Evolutionary conservation across 805 yeast species (phyloP), one percentile per base, ranked within the genome.

Genomic region (Candida jianshihensis): DNA sequence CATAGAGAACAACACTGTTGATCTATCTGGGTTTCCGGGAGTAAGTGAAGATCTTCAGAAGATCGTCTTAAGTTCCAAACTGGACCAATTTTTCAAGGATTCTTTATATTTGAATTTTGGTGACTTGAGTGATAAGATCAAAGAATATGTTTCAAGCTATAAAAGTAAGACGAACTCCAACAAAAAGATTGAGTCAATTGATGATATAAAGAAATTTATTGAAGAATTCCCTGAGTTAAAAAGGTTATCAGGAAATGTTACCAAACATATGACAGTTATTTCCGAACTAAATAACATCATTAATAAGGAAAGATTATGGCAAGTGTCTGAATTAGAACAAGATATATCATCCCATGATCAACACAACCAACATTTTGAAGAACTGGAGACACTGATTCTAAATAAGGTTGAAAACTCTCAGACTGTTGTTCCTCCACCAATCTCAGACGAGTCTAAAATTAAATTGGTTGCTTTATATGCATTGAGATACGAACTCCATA

Each of bases 181-280:
- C 35, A 75, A 75, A 32, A 77, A 79, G 42, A 71, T 90, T 43
- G 78, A 78, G 44, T 79, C 92, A 26, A 76, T 92, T 31, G 78
- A 84, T 15, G 98, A 92, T 51, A 83, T 92, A 76, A 92, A 90
- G 58, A 77, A 78, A 48, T 85, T 90, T 51, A 78, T 92, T 38
- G 96, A 89, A 40, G 86, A 86, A 43, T 88, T 83, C 51, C 99
- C 99, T 2, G 98, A 92, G 56, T 89, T 85, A 57, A 81, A 87
- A 47, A 87, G 84, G 53, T 66, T 90, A 24, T 83, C 95, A 10
- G 78, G 86, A 24, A 90, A 89, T 55, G 87, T 92, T 10, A 74
- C 94, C 21, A 92, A 90, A 52, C 98, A 92, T 59, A 88, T 92
- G 72, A 76, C 94, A 16, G 68, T 92, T 17, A 89, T 90, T 7